A percentile compares a stretch with the other conserved stretches of the same genome.
These are phyloP conservation scores for Chrysochromulina tobinii DNA, from an alignment of 78 protist species.

Conservation along the genomic window DNA sequence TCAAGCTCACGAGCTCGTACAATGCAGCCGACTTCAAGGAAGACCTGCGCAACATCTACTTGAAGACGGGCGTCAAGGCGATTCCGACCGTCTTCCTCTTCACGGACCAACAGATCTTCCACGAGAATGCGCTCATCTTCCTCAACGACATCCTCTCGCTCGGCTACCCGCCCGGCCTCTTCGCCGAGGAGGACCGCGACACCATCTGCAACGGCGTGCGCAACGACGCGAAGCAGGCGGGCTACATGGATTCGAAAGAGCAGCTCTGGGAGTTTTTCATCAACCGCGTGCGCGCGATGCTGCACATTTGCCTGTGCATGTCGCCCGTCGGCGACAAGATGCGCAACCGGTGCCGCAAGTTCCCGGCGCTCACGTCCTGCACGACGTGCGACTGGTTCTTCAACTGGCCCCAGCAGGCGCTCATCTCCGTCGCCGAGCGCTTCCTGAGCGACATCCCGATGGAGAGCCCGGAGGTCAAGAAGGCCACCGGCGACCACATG, in stretches of 20 bases:
- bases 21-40: constrained; percentile 54
- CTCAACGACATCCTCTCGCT: constrained; percentile 66
- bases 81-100: constrained; percentile 18
- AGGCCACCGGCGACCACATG: constrained; percentile 62
- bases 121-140: constrained; percentile 51
- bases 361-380: constrained; percentile 59
- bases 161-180: constrained; percentile 70
- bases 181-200: constrained; percentile 65
- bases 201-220: constrained; percentile 23
- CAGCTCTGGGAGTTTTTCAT: constrained; percentile 62
- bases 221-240: constrained; percentile 63
- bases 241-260: constrained; percentile 47
- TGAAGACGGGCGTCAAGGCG: constrained; percentile 51
- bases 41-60: constrained; percentile 38
- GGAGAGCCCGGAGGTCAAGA: constrained; percentile 18
- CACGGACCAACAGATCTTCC: constrained; percentile 66
- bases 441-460: constrained; percentile 64
- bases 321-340: constrained; percentile 52
- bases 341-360: constrained; percentile 49
- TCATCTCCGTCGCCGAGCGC: constrained; percentile 49
- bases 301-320: constrained; percentile 49
- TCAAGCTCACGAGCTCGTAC: constrained; percentile 53
- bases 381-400: constrained; percentile 58
- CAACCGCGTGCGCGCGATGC: constrained; percentile 22
- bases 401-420: constrained; percentile 62